Conservation (phyloP, 495 filamentous ascomycete genomes). For the Xeromyces bisporus region DNA sequence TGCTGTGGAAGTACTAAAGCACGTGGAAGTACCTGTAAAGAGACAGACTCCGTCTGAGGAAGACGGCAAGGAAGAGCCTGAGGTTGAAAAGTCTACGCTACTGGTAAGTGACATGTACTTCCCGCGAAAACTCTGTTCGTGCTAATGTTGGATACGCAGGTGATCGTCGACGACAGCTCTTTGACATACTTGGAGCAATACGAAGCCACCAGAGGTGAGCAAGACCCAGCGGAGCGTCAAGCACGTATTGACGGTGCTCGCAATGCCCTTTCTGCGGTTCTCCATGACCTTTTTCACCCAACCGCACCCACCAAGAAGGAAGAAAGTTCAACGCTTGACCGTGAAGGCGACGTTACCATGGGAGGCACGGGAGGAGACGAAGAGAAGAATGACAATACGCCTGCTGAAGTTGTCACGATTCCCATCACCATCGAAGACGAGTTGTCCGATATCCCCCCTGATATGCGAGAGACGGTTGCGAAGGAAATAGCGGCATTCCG, state of each 20-base stretch:
- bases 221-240: conserved; percentile 45
- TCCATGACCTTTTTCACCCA: conserved; percentile 61
- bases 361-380: conserved; percentile 40
- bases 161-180: conserved; percentile 70
- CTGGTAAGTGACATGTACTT: conserved; percentile 33
- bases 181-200: conserved; percentile 68
- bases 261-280: conserved; percentile 41
- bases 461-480: conserved; percentile 93
- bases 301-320: conserved; percentile 30
- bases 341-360: conserved; percentile 60
- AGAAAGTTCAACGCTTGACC: conserved; percentile 30
- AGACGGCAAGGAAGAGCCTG: conserved; percentile 35
- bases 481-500: conserved; percentile 89
- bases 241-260: conserved; percentile 53
- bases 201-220: conserved; percentile 45
- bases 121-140: too few species aligned
- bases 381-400: conserved; percentile 29
- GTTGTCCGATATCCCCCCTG: conserved; percentile 83
- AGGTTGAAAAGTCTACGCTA: conserved; percentile 51
- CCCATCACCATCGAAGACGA: conserved; percentile 84
- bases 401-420: conserved; percentile 75
- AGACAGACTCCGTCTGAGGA: conserved; percentile 36
- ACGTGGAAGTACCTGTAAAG: conserved; percentile 72
- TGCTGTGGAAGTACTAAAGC: conserved; percentile 72
- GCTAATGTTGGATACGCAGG: too few species aligned